Base-by-base conservation (phyloP, 192 early-diverging fungal genomes). In the Linnemannia hyalina region DNA sequence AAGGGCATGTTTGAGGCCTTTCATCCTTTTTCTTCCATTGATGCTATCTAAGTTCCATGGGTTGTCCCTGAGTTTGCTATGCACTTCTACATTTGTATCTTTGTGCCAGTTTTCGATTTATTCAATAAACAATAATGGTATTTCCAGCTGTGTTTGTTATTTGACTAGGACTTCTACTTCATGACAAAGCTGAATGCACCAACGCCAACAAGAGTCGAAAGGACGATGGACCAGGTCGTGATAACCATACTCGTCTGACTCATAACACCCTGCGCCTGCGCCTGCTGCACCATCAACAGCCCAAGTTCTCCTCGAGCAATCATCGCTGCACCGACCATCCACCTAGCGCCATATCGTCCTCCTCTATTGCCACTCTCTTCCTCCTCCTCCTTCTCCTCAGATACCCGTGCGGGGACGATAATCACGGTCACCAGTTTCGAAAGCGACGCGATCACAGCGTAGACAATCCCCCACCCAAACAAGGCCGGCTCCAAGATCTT, bases 291-390 rank as follows among this genome's bases (percentile, higher is more conserved):
- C 75, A 87, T 88, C 29, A 89, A 49, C 15, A 88, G 36, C 2
- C 83, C 80, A 7, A 87, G 76, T 38, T 87, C 85, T 6, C 85
- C 85, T 3, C 85, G 80, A 29, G 85, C 85, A 10, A 87, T 75
- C 85, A 87, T 87, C 6, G 85, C 85, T 41, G 80, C 49, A n/a
- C 87, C 82, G 9, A 88, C 73, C 70, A 82, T 52, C 81, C 83
- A 74, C 1, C 78, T 70, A 22, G 76, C 77, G 72, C 83, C 73
- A 22, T 72, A 41, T 7, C 29, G 29, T 2, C 4, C 11, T 4
- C 13, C 55, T 38, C 4, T 40, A n/a, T 46, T 20, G 46, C 38
- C 38, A 40, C 38, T 40, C 38, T 40, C 49, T 3, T 70, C 80
- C 46, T 65, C 68, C n/a, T 11, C n/a, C n/a, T 11, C n/a, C 0